Base-by-base conservation (phyloP, 164 flowering plant species). In the Vitis riparia region DNA sequence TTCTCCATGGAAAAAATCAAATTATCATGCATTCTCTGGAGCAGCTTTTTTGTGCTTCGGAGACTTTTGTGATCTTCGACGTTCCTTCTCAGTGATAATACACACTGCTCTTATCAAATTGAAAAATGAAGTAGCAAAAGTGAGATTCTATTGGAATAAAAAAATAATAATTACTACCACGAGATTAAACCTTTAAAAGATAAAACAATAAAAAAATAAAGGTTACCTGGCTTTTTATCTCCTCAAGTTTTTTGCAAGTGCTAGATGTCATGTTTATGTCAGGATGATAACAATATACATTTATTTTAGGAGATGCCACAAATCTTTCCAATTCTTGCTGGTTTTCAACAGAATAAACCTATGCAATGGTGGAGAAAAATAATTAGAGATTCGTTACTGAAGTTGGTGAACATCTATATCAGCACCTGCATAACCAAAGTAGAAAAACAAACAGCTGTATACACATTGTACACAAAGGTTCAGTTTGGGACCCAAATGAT, bases 271-370 rank as follows among this genome's bases (percentile, higher is more conserved):
- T 65, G n/a, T 70, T 63, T 5, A 12, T 7, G 48, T 53, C 56
- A 44, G 88, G 78, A 75, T 66, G 81, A 85, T 87, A 96, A 62
- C 71, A 69, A 80, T 93, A 87, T 47, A 89, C 69, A 59, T 67
- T 87, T 17, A 90, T 78, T 56, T 77, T 65, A 58, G 99, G 95
- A 56, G 93, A 80, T 57, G 89, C 75, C 55, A 92, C 92, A 80
- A 84, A 83, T 13, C 67, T 68, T 65, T 88, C 94, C 71, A 96
- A 68, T 68, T 93, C 98, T 51, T 79, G 84, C 58, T 70, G 79
- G 70, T 89, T 82, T 62, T 83, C 89, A 71, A 93, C 94, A 65
- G 97, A 72, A 71, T 83, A 87, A 53, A 96, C 91, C 99, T 96
- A 74, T 29, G 8, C 55, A 77, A 64, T 29, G 30, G 55, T 29